phyloP scores from a whole-genome alignment of 2,329 filamentous ascomycete genomes.

The Alternaria sp. region DNA sequence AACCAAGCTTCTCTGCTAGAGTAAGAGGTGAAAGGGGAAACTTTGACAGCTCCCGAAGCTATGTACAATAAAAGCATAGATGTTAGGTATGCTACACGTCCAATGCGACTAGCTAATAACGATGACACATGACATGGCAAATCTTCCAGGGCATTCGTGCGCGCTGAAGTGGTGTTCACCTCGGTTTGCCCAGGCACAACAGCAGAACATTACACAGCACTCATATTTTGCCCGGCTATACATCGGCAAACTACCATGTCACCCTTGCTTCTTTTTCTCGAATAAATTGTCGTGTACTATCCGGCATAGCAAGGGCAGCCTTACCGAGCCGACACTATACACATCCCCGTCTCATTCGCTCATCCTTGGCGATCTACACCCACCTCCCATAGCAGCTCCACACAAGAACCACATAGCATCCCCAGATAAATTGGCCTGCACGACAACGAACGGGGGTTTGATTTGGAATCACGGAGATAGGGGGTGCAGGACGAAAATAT shows the following conservation, averaged over 20 bases:
- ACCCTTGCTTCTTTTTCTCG: not conserved
- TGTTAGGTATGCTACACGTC: constrained; percentile 15
- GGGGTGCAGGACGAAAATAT: not conserved
- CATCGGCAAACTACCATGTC: not conserved
- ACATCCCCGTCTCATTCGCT: constrained; percentile 2
- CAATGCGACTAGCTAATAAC: constrained; percentile 24
- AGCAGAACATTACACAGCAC: not conserved
- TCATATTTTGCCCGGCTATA: not conserved
- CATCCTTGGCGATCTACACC: not conserved
- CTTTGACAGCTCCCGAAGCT: constrained; percentile 12
- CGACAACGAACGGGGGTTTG: not conserved
- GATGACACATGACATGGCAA: constrained; percentile 18
- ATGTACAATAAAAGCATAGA: constrained; percentile 46
- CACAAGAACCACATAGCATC: not conserved
- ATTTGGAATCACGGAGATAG: not conserved
- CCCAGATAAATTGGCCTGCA: not conserved
- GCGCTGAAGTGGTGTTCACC: not conserved
- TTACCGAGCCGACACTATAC: constrained; percentile 3
- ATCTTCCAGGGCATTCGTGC: not conserved
- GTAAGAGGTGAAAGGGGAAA: constrained; percentile 55
- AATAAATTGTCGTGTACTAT: constrained; percentile 1
- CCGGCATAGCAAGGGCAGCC: not conserved
- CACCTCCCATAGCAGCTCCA: not conserved
- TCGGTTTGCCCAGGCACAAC: not conserved
- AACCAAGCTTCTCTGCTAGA: constrained; percentile 97